These are phyloP conservation scores for Cenchrus fungigraminus DNA, from an alignment of 176 grass and related monocot genomes.

Conservation along the genomic window DNA sequence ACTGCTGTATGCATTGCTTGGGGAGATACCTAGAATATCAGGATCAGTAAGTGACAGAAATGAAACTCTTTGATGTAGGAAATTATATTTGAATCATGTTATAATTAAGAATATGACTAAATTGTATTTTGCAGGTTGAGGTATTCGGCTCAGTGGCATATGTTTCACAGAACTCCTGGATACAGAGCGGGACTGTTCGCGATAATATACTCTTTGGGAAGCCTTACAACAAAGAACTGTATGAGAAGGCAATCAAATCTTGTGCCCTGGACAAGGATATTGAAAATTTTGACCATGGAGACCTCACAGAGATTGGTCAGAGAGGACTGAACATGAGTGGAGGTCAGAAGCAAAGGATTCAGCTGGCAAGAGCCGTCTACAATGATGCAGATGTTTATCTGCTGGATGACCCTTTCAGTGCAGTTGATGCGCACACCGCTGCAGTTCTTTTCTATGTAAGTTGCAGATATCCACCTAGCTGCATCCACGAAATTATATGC, in stretches of 20 bases:
- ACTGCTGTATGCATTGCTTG: constrained; percentile 75
- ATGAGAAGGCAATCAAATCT: constrained; percentile 66
- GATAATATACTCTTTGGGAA: constrained; percentile 96
- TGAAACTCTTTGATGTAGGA: constrained; percentile 3
- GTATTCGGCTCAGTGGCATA: constrained; percentile 78
- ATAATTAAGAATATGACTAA: constrained; percentile 8
- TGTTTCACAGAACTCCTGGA: constrained; percentile 93
- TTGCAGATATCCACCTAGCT: neutral
- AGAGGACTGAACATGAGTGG: constrained; percentile 98
- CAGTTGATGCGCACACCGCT: constrained; percentile 86
- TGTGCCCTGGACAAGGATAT: constrained; percentile 94
- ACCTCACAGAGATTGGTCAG: constrained; percentile 92
- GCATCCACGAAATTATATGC: neutral
- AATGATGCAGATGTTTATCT: constrained; percentile 80
- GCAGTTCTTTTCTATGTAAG: constrained; percentile 93
- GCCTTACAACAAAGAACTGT: constrained; percentile 58
- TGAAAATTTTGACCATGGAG: constrained; percentile 76
- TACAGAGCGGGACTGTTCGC: constrained; percentile 83
- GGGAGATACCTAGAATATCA: constrained; percentile 77
- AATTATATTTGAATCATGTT: neutral
- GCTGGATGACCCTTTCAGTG: constrained; percentile 92
- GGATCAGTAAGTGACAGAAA: constrained; percentile 68
- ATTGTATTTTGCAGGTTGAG: constrained; percentile 61
- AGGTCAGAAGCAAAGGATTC: constrained; percentile 97
- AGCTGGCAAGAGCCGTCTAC: constrained; percentile 93